Evolutionary conservation across 805 yeast genomes (phyloP), one percentile per base, ranked within the genome.

Genomic region (Schwanniomyces yamadae): DNA sequence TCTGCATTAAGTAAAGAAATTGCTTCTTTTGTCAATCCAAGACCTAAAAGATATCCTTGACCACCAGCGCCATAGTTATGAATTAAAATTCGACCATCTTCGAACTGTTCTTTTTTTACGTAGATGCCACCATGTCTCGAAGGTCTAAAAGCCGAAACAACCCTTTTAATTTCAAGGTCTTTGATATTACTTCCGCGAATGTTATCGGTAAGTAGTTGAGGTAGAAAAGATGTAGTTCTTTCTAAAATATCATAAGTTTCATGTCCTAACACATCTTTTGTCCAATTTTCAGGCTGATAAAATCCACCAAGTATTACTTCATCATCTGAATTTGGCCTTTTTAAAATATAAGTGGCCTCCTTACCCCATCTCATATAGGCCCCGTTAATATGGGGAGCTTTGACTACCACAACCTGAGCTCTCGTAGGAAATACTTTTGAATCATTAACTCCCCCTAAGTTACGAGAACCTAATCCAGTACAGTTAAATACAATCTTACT

Each of bases 61-160:
- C 84, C 85, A 39, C 77, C 59, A 9, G 82, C 80, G 28, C 93
- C 93, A 48, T 82, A 82, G 56, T 82, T 80, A 52, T 86, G 95
- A 15, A 86, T 66, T 1, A 67, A 38, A 1, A 37, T 10, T 31
- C 36, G 40, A 15, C 60, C 63, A 8, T 57, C 63, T 10, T 62
- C 59, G 11, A 49, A 23, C 4, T 36, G 40, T 46, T 81, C 84
- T 28, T 58, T 55, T 52, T 83, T 93, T 28, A 86, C 75, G 34
- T 95, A 67, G 5, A 75, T 79, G 4, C 95, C 95, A 10, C 90
- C 93, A 26, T 75, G 69, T 51, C 95, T 72, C 24, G 81, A 69
- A 5, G 95, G 95, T 44, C 95, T 72, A 29, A 84, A 65, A 0
- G 95, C 95, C 5, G 89, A 80, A 1, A 75, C 84, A 25, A 77